Conservation (phyloP, 306 rosid species). For the Fragaria ananassa region DNA sequence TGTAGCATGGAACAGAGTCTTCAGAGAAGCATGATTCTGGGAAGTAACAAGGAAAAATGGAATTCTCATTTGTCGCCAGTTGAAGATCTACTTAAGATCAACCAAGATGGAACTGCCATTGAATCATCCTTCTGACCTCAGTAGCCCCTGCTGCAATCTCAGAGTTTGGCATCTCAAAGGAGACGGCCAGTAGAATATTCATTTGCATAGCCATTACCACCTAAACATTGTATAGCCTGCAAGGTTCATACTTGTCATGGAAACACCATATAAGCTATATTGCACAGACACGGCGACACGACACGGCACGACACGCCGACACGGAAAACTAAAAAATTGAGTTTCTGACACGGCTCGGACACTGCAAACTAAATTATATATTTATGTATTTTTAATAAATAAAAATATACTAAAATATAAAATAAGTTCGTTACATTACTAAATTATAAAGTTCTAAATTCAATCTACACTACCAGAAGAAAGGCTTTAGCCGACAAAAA, state of each 20-base stretch:
- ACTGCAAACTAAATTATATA: too few species aligned
- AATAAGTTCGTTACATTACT: too few species aligned
- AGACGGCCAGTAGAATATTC: slow-evolving; percentile 84
- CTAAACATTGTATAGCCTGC: slow-evolving; percentile 87
- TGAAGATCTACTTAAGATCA: neutral
- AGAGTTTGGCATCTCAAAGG: slow-evolving; percentile 77
- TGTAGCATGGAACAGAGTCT: neutral
- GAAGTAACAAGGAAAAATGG: neutral
- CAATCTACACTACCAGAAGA: too few species aligned
- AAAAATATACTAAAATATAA: too few species aligned
- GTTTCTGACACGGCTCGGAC: too few species aligned
- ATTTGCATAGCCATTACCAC: slow-evolving; percentile 88
- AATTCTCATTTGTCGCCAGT: neutral
- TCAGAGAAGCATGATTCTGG: neutral
- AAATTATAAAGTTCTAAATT: too few species aligned
- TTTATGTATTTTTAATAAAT: too few species aligned
- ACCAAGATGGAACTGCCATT: neutral
- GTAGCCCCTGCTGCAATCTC: slow-evolving; percentile 91
- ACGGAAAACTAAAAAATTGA: too few species aligned
- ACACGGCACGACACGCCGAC: too few species aligned
- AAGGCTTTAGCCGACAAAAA: too few species aligned
- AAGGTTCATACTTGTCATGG: slow-evolving; percentile 16
- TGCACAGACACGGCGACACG: too few species aligned
- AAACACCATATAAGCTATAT: too few species aligned
- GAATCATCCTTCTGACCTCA: slow-evolving; percentile 78